phyloP scores from a whole-genome alignment of 140 eudicot species.

The Senecio squalidus region DNA sequence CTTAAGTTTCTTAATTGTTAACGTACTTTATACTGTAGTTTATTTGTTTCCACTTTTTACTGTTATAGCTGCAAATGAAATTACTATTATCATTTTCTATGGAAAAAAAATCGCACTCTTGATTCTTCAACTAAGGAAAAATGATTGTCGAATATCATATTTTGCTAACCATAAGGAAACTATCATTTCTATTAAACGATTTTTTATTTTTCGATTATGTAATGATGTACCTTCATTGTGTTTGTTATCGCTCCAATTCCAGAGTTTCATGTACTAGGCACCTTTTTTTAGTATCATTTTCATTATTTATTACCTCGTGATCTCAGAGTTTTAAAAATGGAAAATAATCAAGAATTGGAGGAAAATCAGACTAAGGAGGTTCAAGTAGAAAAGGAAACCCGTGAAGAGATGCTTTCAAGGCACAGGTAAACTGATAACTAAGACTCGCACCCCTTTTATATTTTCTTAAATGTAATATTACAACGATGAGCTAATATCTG shows the following conservation, averaged over 20 bases:
- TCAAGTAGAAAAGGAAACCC: constrained; percentile 59
- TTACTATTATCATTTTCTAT: neutral
- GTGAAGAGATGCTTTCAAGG: constrained; percentile 92
- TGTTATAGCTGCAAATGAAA: neutral
- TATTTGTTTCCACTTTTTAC: no score
- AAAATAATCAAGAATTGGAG: constrained; percentile 34
- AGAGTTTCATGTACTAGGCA: neutral
- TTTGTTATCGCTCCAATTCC: neutral
- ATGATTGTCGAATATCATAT: neutral
- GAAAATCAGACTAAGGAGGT: constrained; percentile 37
- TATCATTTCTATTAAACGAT: neutral
- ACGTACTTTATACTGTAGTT: no score
- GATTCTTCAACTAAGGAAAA: neutral
- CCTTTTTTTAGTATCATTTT: neutral
- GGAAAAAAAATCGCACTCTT: neutral
- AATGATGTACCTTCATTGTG: neutral
- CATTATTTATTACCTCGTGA: neutral
- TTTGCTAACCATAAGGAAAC: no score
- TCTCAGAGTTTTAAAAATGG: constrained; percentile 46
- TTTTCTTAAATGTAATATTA: neutral
- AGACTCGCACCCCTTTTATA: neutral
- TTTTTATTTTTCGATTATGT: neutral
- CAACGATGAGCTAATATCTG: neutral
- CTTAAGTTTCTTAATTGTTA: no score
- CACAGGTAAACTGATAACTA: constrained; percentile 51